Evolutionary conservation across 2,329 filamentous ascomycete species (phyloP).

Genomic region (Ophiocordyceps camponoti-leonardi): DNA sequence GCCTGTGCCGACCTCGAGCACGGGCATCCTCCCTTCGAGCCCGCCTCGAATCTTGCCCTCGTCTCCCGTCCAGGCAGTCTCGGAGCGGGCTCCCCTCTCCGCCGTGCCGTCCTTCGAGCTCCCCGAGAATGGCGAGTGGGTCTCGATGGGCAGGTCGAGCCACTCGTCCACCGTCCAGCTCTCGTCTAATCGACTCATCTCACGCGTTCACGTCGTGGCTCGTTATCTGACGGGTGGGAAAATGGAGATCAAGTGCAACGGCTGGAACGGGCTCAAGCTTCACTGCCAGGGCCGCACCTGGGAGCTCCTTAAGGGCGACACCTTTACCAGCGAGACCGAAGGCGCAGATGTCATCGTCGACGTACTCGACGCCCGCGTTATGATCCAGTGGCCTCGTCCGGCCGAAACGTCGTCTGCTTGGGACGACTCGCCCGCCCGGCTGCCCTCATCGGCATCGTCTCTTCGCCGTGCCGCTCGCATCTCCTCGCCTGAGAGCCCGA

Average conservation of each 20-base stretch:
- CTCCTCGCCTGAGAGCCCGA: slow-evolving; percentile 58
- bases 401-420: slow-evolving; percentile 53
- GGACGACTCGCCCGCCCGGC: slow-evolving; percentile 43
- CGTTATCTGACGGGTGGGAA: slow-evolving; percentile 64
- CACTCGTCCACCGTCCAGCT: slow-evolving; percentile 93
- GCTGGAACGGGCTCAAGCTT: slow-evolving; percentile 90
- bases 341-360: slow-evolving; percentile 86
- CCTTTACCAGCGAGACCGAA: slow-evolving; percentile 78
- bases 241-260: slow-evolving; percentile 78
- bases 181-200: slow-evolving; percentile 80
- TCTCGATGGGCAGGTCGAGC: slow-evolving; percentile 84
- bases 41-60: slow-evolving; percentile 35
- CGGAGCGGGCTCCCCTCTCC: slow-evolving; percentile 69
- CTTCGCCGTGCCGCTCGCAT: slow-evolving; percentile 40
- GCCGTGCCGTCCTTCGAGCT: slow-evolving; percentile 71
- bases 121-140: slow-evolving; percentile 59
- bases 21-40: slow-evolving; percentile 76
- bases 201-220: slow-evolving; percentile 81
- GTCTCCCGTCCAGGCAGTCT: slow-evolving; percentile 28
- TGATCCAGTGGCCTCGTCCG: slow-evolving; percentile 71
- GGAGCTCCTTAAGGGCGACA: slow-evolving; percentile 75
- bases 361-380: slow-evolving; percentile 79
- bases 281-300: slow-evolving; percentile 80
- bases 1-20: slow-evolving; percentile 84
- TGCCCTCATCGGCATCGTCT: slow-evolving; percentile 32